Evolutionary conservation across 306 rosid genomes (phyloP), one percentile per base, ranked within the genome.

Genomic region (Quercus wislizeni): DNA sequence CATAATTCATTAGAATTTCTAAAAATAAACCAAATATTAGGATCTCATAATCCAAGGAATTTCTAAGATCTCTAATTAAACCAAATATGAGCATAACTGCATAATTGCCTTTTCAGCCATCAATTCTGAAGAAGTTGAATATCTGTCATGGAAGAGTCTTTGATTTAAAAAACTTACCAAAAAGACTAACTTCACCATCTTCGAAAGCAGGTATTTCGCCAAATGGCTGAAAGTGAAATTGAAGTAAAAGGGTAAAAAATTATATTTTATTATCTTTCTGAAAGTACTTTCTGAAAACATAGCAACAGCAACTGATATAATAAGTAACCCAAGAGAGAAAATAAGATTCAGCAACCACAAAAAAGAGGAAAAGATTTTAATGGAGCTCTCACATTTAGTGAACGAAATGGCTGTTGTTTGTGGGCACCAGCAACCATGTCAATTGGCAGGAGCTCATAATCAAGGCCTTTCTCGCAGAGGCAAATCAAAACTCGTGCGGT

Each of bases 391-490:
- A 74, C 82, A 68, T 74, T 78, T 14, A 78, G 31, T 20, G 80
- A 78, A 18, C 25, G 54, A 33, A 31, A 25, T 23, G 80, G 83
- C 9, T 52, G 57, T 51, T 25, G 71, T 52, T 74, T 83, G 72
- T 69, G 77, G 25, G 51, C 70, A 6, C 28, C 68, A 1, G 69
- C 33, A 14, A 38, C 38, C 31, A 74, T 43, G 64, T 83, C 74
- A 27, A 58, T 12, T 0, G 20, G 59, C 23, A 57, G 33, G 54
- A 82, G 82, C 79, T 73, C 57, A 31, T 56, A 67, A 1, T 18
- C 33, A 38, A 73, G 77, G 41, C 78, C 85, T 63, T 77, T 82
- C 69, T 82, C 81, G n/a, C 6, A 41, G 51, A 76, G 81, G 71
- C 77, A 78, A 15, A 78, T 79, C 82, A 74, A 58, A 69, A 74